A percentile compares a stretch with the other conserved stretches of the same genome.
Conservation (phyloP, 495 filamentous ascomycete genomes). For the Aspergillus leporis region DNA sequence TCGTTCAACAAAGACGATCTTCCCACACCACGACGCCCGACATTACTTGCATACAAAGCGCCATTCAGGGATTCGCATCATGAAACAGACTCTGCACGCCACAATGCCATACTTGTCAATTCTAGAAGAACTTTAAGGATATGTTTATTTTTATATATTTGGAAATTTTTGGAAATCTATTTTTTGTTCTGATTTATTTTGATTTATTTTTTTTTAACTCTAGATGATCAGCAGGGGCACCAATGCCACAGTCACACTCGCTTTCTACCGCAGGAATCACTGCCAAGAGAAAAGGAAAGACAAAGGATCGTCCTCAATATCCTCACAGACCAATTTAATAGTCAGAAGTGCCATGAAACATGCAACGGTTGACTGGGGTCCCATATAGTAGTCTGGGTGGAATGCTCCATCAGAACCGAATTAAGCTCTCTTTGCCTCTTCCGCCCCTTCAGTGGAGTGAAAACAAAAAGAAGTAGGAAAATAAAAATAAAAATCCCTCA, state of each 20-base stretch:
- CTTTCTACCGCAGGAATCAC: neutral
- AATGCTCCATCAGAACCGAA: neutral
- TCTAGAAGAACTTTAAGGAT: neutral
- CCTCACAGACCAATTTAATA: neutral
- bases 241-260: neutral
- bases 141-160: neutral
- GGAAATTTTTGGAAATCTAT: too few species aligned
- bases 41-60: constrained; percentile 3
- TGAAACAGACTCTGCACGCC: constrained; percentile 2
- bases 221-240: neutral
- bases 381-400: constrained; percentile 2
- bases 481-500: neutral
- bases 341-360: neutral
- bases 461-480: constrained; percentile 1
- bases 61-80: neutral
- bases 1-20: constrained; percentile 1
- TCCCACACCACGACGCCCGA: neutral
- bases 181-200: neutral
- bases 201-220: neutral
- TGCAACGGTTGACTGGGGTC: constrained; percentile 1
- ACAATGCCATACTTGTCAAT: constrained; percentile 2
- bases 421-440: neutral
- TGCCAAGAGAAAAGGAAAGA: constrained; percentile 1
- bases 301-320: neutral
- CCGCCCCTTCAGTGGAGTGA: neutral